Evolutionary conservation across 176 grass and related monocot species (phyloP), one percentile per base, ranked within the genome.

Genomic region (Eleusine coracana): DNA sequence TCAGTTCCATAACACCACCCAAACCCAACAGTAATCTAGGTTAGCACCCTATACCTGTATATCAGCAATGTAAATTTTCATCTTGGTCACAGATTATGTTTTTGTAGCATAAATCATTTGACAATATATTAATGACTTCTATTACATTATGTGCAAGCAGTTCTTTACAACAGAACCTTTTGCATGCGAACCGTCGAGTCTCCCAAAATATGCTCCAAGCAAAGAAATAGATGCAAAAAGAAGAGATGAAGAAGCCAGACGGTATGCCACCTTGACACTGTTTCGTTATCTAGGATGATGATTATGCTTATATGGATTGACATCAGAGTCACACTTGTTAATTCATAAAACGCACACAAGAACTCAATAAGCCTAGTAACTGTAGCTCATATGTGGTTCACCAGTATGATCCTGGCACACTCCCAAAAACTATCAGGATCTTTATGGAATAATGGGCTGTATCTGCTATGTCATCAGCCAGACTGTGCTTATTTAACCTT

Each of bases 171-270:
- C 89, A 20, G 92, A 94, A 80, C 92, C 92, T 69, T 91, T 81
- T 79, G 92, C 89, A 62, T 94, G 92, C 1, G 86, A 91, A 79
- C 86, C 89, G 1, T 87, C 73, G 10, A 91, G 86, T 87, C 77
- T 94, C 29, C 92, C 92, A 50, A 81, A 78, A 84, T 91, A 94
- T 85, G 86, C 92, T 82, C 92, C 92, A 74, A 91, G 86, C 89
- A 94, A 94, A 77, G 92, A 94, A 71, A 89, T 94, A 90, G 92
- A 94, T 84, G 92, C 89, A 58, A 94, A 94, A 82, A 70, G 86
- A 86, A 84, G 92, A 88, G 92, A 91, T 50, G 92, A 94, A 91
- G 92, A 94, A 91, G 76, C 89, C 27, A 89, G 89, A 94, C 89
- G 86, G 92, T 94, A 86, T 92, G 88, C 83, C 60, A 78, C 21